Evolutionary conservation across 2,329 filamentous ascomycete species (phyloP), one percentile per base, ranked within the genome.

Genomic region (Penicillium sp.): DNA sequence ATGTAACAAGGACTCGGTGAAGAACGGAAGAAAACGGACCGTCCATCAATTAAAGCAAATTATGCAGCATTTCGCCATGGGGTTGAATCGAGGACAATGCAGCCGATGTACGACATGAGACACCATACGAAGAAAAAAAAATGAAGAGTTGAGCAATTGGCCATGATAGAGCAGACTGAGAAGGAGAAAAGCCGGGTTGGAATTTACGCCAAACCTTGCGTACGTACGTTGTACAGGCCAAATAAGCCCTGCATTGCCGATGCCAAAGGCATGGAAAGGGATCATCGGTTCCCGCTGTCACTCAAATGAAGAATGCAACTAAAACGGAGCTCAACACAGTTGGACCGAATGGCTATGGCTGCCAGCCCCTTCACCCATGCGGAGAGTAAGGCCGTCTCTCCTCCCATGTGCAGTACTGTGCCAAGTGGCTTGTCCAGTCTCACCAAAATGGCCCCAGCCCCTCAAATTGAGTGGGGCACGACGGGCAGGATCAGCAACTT

Each of bases 211-310:
- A 32, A 44, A 42, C 58, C 54, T 60, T 61, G 50, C 57, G 31
- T 53, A 48, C 38, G 32, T 51, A 48, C 37, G 56, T 50, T 47
- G 18, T 22, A 45, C 39, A 9, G n/a, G 3, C 29, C 14, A 45
- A 43, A 45, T 14, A 7, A 44, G 48, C 53, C 48, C 48, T 50
- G 46, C 51, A 46, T 57, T 50, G 51, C 59, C 54, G 37, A 55
- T 56, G 58, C 53, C 61, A 49, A 37, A 49, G 46, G 40, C 34
- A 53, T 50, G 54, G 53, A 42, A 56, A 62, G 49, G 43, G 59
- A 65, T 63, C 56, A 60, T 59, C 50, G 52, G 57, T 51, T 60
- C 57, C 61, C 61, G 61, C 63, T 64, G 63, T 64, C 60, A 64
- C 38, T 56, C 47, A 49, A 56, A 53, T 51, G 47, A 57, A 50